These are phyloP conservation scores for Paragyromitra xinjiangensis DNA, from an alignment of 495 filamentous ascomycete genomes.

Conservation along the genomic window DNA sequence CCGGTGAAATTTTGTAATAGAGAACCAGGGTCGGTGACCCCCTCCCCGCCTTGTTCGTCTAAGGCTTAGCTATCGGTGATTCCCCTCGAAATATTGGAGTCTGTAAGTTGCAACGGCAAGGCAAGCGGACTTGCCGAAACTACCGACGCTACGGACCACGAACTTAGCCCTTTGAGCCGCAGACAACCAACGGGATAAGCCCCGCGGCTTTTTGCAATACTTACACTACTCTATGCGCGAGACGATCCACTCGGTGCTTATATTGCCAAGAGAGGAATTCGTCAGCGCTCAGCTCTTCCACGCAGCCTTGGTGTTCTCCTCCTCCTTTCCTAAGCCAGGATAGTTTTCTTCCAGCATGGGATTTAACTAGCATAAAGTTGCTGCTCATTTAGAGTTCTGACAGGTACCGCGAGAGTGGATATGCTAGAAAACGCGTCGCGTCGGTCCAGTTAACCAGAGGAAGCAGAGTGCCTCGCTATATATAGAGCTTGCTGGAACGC, in stretches of 20 bases:
- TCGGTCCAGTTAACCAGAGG: neutral
- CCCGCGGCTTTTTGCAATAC: neutral
- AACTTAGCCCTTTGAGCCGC: neutral
- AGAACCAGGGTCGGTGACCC: neutral
- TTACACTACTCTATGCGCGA: neutral
- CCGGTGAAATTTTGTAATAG: neutral
- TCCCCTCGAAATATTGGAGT: neutral
- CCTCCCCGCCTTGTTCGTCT: neutral
- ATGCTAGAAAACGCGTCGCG: neutral
- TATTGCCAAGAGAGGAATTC: conserved; percentile 14
- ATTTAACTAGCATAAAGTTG: neutral
- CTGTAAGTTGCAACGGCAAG: neutral
- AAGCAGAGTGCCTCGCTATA: conserved; percentile 16
- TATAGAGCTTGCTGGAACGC: conserved; percentile 22
- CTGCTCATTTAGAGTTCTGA: conserved; percentile 42
- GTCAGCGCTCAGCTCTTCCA: conserved; percentile 27
- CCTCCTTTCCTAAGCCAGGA: neutral
- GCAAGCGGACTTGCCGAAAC: neutral
- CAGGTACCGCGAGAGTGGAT: conserved; percentile 20
- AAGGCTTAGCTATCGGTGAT: neutral
- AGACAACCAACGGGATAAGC: neutral
- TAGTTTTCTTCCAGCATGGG: neutral
- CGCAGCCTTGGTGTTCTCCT: conserved; percentile 9
- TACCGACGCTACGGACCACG: neutral
- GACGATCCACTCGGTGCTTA: neutral